Evolutionary conservation across 2,329 filamentous ascomycete genomes (phyloP).

Genomic region (Aureobasidium pullulans): DNA sequence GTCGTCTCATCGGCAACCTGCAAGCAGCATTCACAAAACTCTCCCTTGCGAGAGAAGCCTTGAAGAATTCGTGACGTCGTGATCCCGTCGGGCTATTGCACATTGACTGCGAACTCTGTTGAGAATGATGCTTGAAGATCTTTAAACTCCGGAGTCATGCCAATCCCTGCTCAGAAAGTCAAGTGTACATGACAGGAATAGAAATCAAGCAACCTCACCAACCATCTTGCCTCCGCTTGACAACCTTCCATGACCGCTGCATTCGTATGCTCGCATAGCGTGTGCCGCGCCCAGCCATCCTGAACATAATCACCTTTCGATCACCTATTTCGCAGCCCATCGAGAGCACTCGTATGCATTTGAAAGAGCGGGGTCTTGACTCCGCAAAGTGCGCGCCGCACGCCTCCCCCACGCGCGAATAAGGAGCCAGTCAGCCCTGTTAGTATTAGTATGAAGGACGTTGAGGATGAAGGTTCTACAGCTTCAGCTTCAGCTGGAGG

Average conservation of each 20-base stretch:
- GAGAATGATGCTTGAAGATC: neutral
- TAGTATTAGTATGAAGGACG: neutral
- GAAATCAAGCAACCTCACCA: slow-evolving; percentile 4
- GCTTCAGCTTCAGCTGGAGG: neutral
- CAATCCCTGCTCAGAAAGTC: slow-evolving; percentile 6
- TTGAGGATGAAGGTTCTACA: neutral
- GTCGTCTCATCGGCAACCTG: slow-evolving; percentile 9
- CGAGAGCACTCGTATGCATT: neutral
- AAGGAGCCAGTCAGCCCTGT: slow-evolving; percentile 4
- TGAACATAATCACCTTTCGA: neutral
- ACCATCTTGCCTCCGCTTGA: neutral
- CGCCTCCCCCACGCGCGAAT: slow-evolving; percentile 4
- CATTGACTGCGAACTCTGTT: neutral
- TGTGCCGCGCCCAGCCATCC: slow-evolving; percentile 11
- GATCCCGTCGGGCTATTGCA: neutral
- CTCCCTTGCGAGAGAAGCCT: slow-evolving; percentile 1
- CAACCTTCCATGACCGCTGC: slow-evolving; percentile 5
- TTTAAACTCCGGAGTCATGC: neutral
- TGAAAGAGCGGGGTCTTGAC: slow-evolving; percentile 2
- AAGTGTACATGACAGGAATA: slow-evolving; percentile 4
- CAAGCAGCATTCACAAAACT: neutral
- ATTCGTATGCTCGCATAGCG: slow-evolving; percentile 5
- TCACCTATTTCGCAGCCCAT: slow-evolving; percentile 7
- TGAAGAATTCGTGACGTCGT: neutral
- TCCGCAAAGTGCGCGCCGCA: slow-evolving; percentile 11